Evolutionary conservation across 805 yeast genomes (phyloP).

Genomic region (Cyberlindnera petersonii): DNA sequence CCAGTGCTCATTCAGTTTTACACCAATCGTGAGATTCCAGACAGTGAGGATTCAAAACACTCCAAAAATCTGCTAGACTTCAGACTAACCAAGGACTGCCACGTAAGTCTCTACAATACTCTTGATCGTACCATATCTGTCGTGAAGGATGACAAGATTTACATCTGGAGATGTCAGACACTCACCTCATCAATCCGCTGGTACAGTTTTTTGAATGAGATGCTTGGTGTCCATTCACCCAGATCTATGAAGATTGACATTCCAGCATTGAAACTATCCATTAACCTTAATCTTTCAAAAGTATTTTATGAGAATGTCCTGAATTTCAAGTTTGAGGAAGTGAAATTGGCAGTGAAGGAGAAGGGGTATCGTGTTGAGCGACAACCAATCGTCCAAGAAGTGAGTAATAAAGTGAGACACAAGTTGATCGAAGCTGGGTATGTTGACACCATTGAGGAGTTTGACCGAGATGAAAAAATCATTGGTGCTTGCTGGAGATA

Average conservation of each 20-base stretch:
- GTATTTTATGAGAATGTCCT: conserved; percentile 10
- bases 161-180: conserved; percentile 54
- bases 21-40: conserved; percentile 38
- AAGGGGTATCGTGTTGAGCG: conserved; percentile 28
- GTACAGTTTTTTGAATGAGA: conserved; percentile 52
- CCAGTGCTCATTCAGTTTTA: conserved; percentile 67
- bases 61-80: conserved; percentile 29
- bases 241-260: conserved; percentile 42
- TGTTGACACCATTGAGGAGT: conserved; percentile 21
- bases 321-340: neutral
- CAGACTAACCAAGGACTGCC: conserved; percentile 27
- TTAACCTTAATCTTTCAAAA: conserved; percentile 25
- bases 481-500: conserved; percentile 59
- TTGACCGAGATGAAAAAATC: conserved; percentile 28
- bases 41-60: conserved; percentile 14
- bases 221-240: conserved; percentile 43
- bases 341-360: conserved; percentile 3
- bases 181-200: conserved; percentile 55
- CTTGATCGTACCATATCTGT: conserved; percentile 69
- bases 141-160: conserved; percentile 36
- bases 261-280: conserved; percentile 34
- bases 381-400: conserved; percentile 32
- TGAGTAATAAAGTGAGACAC: conserved; percentile 35
- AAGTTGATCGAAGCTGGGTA: conserved; percentile 31
- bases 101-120: conserved; percentile 55